A percentile compares a stretch with the other conserved stretches of the same genome.
Conservation (phyloP, 2,329 filamentous ascomycete species). For the Elsinoe fawcettii region DNA sequence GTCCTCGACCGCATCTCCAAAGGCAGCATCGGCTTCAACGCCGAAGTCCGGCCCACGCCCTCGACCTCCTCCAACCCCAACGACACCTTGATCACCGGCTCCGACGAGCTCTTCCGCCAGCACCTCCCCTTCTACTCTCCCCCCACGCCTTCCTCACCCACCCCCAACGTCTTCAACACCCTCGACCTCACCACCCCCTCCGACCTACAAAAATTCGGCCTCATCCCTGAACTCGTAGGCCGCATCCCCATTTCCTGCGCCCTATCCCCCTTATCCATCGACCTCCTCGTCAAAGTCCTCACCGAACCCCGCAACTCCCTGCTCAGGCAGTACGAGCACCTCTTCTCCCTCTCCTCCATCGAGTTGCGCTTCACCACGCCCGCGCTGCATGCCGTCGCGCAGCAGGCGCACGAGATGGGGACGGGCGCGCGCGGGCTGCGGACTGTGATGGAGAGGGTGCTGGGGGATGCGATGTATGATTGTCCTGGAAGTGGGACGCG, state of each 20-base stretch:
- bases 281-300: slow-evolving; percentile 71
- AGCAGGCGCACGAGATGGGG: slow-evolving; percentile 57
- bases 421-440: slow-evolving; percentile 56
- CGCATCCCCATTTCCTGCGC: slow-evolving; percentile 85
- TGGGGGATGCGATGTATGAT: slow-evolving; percentile 42
- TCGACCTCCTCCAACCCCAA: slow-evolving; percentile 42
- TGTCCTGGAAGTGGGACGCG: slow-evolving; percentile 39
- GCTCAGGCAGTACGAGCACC: slow-evolving; percentile 76
- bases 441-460: slow-evolving; percentile 41
- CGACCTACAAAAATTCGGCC: slow-evolving; percentile 55
- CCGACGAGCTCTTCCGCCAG: slow-evolving; percentile 47
- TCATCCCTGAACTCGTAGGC: slow-evolving; percentile 94
- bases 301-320: slow-evolving; percentile 88
- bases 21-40: slow-evolving; percentile 84
- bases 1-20: slow-evolving; percentile 81
- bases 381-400: slow-evolving; percentile 73
- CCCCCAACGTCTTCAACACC: slow-evolving; percentile 63
- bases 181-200: slow-evolving; percentile 69
- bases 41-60: slow-evolving; percentile 57
- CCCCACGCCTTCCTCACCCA: slow-evolving; percentile 26
- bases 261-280: slow-evolving; percentile 63
- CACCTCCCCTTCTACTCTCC: slow-evolving; percentile 45
- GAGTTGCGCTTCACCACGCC: slow-evolving; percentile 75
- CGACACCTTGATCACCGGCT: slow-evolving; percentile 52
- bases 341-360: slow-evolving; percentile 72